Percentiles rank a stretch among this genome's conserved stretches.
These are phyloP conservation scores for Magnusiomyces suaveolens DNA, from an alignment of 1,139 yeast genomes.

Conservation along the genomic window DNA sequence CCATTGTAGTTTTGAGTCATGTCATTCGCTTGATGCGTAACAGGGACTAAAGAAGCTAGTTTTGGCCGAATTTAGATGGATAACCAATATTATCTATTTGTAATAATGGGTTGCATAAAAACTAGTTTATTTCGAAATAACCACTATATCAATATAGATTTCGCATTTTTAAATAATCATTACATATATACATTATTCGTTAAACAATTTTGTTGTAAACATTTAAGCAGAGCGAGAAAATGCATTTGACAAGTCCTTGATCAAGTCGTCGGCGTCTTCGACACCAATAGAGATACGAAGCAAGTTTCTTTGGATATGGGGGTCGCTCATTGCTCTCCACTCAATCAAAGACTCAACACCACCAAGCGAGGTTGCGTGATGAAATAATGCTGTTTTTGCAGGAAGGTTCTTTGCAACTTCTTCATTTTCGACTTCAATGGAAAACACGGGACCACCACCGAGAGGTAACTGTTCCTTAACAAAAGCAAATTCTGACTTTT, in stretches of 20 bases:
- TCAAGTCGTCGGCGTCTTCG: constrained; percentile 64
- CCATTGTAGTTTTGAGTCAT: no score
- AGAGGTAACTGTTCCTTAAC: constrained; percentile 54
- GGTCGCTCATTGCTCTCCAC: constrained; percentile 77
- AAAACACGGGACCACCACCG: constrained; percentile 69
- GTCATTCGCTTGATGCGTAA: no score
- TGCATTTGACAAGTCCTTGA: constrained; percentile 50
- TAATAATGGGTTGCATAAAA: no score
- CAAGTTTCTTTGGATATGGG: constrained; percentile 43
- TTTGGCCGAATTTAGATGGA: no score
- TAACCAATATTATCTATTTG: no score
- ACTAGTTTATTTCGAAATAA: no score
- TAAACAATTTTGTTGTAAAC: no score
- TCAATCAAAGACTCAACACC: constrained; percentile 90
- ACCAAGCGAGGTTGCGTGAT: constrained; percentile 88
- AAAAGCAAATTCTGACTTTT: constrained; percentile 27
- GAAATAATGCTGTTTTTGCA: constrained; percentile 55
- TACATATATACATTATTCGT: no score
- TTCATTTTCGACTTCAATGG: constrained; percentile 45
- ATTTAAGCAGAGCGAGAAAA: constrained; percentile 19
- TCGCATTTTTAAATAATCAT: no score
- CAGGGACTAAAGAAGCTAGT: no score
- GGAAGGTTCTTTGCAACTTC: constrained; percentile 59
- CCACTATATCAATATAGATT: no score
- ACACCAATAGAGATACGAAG: constrained; percentile 72